Evolutionary conservation across 2,329 filamentous ascomycete genomes (phyloP), one percentile per base, ranked within the genome.

Genomic region (Truncatella angustata): DNA sequence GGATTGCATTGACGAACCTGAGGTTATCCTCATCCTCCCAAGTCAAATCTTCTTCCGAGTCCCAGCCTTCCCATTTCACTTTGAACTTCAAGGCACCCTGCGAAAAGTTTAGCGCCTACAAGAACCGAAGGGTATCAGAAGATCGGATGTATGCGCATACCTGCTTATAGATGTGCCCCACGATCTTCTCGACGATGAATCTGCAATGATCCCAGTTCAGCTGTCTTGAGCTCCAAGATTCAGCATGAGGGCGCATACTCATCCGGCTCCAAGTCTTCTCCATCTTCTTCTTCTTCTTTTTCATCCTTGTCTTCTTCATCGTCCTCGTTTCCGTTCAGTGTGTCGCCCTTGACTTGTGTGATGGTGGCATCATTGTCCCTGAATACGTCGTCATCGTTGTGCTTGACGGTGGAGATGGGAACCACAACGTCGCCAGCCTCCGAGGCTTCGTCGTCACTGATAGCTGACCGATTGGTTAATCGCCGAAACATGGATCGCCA

Each of bases 51-150:
- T 73, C 67, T 55, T 85, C 83, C 55, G 85, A 80, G 0, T 88
- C 82, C 56, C 86, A 94, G 3, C 89, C 89, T 57, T 89, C 82
- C 90, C 90, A 94, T 62, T 93, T 91, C 32, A 94, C 87, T 48
- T 86, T 78, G 63, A 87, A 91, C 43, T 78, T 76, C 0, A 85
- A 62, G 4, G 67, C 65, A 18, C 80, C 80, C 72, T 82, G 54
- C 9, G 7, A 37, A 9, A 12, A 3, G 11, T 56, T 14, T 21
- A 34, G 40, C 6, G 14, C 23, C 39, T 39, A 20, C 58, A 43
- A 39, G 16, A 11, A 50, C 40, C 24, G n/a, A 30, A 23, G n/a
- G 14, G 18, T 36, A 36, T 16, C 45, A 21, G 51, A 18, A 26
- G 23, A 18, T 23, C 34, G 10, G 14, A 7, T 20, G 18, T 50